A percentile compares a stretch with the other conserved stretches of the same genome.
These are phyloP conservation scores for Lentinula sp. DNA, from an alignment of 768 basidiomycete genomes.

Conservation along the genomic window DNA sequence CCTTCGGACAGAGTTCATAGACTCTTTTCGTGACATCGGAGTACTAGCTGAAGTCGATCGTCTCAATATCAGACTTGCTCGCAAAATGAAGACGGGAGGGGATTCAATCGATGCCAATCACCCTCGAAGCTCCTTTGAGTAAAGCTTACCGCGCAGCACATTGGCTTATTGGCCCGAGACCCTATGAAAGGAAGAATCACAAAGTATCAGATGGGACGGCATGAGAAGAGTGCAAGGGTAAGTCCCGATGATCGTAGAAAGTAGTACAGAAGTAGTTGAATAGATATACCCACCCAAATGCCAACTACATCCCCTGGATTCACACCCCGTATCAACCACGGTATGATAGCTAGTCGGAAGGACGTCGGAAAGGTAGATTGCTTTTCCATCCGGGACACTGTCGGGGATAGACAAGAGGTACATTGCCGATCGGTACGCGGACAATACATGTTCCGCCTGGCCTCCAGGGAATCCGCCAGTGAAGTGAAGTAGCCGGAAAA, in stretches of 20 bases:
- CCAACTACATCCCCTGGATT: conserved; percentile 65
- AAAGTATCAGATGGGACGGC: no score
- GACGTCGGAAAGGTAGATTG: conserved; percentile 52
- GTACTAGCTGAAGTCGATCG: conserved; percentile 51
- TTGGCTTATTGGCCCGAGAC: conserved; percentile 31
- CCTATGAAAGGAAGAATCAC: not conserved
- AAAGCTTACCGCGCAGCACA: conserved; percentile 55
- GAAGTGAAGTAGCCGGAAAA: conserved; percentile 70
- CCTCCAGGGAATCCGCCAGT: conserved; percentile 70
- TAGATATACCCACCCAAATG: conserved; percentile 40
- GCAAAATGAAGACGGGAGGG: conserved; percentile 41
- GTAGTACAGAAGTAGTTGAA: no score
- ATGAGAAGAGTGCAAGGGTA: no score
- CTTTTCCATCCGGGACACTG: conserved; percentile 56
- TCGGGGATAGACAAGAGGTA: conserved; percentile 69
- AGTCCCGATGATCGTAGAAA: conserved; percentile 11
- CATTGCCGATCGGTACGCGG: conserved; percentile 63
- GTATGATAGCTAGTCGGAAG: conserved; percentile 70
- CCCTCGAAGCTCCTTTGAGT: conserved; percentile 61
- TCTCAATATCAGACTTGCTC: conserved; percentile 41
- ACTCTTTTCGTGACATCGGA: conserved; percentile 46
- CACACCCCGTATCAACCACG: conserved; percentile 71
- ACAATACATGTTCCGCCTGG: conserved; percentile 75
- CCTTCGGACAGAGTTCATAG: conserved; percentile 55
- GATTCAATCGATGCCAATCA: conserved; percentile 68